These are phyloP conservation scores for Boletus smithii DNA, from an alignment of 1,284 basidiomycete species.

Conservation along the genomic window DNA sequence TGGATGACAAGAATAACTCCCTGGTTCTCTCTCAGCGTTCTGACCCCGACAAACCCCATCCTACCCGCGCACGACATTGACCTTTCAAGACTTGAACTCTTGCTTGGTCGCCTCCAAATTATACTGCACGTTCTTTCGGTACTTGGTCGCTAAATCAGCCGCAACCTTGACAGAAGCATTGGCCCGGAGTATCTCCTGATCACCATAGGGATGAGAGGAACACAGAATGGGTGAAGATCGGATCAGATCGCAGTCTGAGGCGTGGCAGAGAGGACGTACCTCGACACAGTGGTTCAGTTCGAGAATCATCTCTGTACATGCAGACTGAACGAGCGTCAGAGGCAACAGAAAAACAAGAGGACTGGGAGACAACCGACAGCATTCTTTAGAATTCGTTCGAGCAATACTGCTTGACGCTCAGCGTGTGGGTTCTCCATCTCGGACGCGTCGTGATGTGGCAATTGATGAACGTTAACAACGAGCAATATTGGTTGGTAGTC, in stretches of 20 bases:
- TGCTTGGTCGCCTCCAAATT: conserved; percentile 70
- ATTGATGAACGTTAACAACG: too few relatives aligned
- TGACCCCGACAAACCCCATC: too few relatives aligned
- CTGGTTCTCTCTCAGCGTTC: too few relatives aligned
- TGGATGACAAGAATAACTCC: too few relatives aligned
- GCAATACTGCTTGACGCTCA: conserved; percentile 83
- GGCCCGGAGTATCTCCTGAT: conserved; percentile 67
- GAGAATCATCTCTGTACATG: conserved; percentile 75
- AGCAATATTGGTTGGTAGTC: too few relatives aligned
- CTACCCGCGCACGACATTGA: background rate
- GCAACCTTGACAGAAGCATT: conserved; percentile 72
- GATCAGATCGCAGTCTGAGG: background rate
- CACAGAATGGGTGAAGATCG: too few relatives aligned
- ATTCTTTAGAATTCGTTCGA: conserved; percentile 89
- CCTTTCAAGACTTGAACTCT: conserved; percentile 12
- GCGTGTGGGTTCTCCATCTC: conserved; percentile 95
- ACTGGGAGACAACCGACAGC: conserved; percentile 50
- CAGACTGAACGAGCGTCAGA: conserved; percentile 47
- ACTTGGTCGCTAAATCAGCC: conserved; percentile 75
- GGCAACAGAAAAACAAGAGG: background rate
- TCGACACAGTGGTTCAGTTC: conserved; percentile 79
- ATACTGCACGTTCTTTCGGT: conserved; percentile 82
- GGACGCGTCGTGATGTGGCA: too few relatives aligned
- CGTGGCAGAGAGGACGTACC: too few relatives aligned
- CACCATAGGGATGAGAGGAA: too few relatives aligned